Percentiles rank a stretch among this genome's conserved stretches.
Evolutionary conservation across 257 asterid species (phyloP).

Genomic region (Linaria vulgaris): DNA sequence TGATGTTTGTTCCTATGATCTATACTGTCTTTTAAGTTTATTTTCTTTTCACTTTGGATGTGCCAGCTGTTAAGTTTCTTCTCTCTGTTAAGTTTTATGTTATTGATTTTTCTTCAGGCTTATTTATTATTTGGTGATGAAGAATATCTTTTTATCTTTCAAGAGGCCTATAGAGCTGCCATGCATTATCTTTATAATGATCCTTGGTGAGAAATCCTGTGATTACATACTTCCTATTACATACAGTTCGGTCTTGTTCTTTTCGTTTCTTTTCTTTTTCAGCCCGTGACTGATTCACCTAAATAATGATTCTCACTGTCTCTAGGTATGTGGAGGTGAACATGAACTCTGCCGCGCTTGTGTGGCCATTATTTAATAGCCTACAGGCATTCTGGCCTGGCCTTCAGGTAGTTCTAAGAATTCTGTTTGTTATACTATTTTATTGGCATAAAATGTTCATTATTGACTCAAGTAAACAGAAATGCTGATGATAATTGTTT

Average conservation of each 20-base stretch:
- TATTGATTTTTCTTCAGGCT: slow-evolving; percentile 54
- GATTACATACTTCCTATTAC: slow-evolving; percentile 1
- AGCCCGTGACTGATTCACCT: neutral
- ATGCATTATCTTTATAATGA: slow-evolving; percentile 86
- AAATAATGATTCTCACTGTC: slow-evolving; percentile 12
- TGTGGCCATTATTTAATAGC: slow-evolving; percentile 97
- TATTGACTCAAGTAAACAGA: slow-evolving; percentile 22
- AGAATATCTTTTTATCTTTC: slow-evolving; percentile 92
- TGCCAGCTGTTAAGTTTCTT: no score
- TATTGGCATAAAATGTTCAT: slow-evolving; percentile 4
- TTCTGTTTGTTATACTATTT: slow-evolving; percentile 13
- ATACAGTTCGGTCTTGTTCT: slow-evolving; percentile 20
- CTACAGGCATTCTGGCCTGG: slow-evolving; percentile 99
- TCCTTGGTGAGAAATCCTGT: slow-evolving; percentile 68
- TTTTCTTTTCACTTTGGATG: no score
- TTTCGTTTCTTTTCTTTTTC: slow-evolving; percentile 6
- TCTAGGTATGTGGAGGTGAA: slow-evolving; percentile 97
- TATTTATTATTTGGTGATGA: slow-evolving; percentile 91
- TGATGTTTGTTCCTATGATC: no score
- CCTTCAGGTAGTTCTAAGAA: slow-evolving; percentile 67
- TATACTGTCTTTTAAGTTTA: no score
- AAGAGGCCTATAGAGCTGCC: slow-evolving; percentile 94
- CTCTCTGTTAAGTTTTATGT: no score
- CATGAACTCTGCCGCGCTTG: slow-evolving; percentile 97
- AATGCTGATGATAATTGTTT: slow-evolving; percentile 34